A percentile compares a stretch with the other conserved stretches of the same genome.
phyloP scores from a whole-genome alignment of 768 basidiomycete species.

The Suillus americanus region DNA sequence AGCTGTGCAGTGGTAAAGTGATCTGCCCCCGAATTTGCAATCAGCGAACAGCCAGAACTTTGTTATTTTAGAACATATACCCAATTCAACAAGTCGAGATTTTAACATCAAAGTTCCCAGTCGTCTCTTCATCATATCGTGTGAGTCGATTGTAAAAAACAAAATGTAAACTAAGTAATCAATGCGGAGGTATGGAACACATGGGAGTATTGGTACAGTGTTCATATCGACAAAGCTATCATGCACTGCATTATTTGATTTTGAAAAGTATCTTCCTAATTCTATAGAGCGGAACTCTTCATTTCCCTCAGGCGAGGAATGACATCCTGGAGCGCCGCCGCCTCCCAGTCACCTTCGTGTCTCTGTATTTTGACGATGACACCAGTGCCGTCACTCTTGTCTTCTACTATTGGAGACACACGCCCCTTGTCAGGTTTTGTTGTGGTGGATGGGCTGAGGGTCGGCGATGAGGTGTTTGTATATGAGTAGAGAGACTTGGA shows the following conservation, averaged over 20 bases:
- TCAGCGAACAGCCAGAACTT: background rate
- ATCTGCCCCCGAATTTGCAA: background rate
- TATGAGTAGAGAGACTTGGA: background rate
- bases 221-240: too few species aligned
- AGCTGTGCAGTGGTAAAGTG: background rate
- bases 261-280: background rate
- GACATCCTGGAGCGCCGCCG: conserved; percentile 26
- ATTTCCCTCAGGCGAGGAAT: conserved; percentile 30
- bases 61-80: background rate
- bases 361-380: conserved; percentile 17
- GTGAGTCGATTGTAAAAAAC: background rate
- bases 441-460: background rate
- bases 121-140: background rate
- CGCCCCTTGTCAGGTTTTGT: background rate
- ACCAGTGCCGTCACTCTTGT: background rate
- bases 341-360: conserved; percentile 19
- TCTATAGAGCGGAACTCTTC: conserved; percentile 5
- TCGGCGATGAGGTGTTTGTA: conserved; percentile 2
- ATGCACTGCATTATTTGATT: background rate
- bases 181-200: background rate
- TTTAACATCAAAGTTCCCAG: background rate
- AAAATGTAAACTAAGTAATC: background rate
- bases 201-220: background rate
- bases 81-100: background rate
- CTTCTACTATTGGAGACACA: background rate